Base-by-base conservation (phyloP, 2,329 filamentous ascomycete species). In the Ophiosphaerella herpotricha region DNA sequence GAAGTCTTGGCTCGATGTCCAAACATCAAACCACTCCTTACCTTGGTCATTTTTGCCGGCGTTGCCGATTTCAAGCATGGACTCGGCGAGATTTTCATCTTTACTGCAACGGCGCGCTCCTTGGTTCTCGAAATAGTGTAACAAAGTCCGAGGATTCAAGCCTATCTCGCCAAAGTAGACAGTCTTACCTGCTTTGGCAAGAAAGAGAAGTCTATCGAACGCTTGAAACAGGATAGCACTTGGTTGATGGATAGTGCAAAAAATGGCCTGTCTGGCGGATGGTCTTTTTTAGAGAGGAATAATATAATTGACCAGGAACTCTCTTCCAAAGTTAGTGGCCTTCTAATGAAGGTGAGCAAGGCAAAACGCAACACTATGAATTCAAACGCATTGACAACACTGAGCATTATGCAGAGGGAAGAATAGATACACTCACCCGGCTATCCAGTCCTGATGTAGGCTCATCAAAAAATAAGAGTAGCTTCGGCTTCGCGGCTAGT, bases 21-120 rank as follows among this genome's bases (percentile, higher is more conserved):
- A 78, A 5, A 74, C 70, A 7, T 71, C 58, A 39, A 67, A 68
- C 76, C 76, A 78, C 49, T 77, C 74, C 52, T 61, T 34, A 0
- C 61, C 61, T 24, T 64, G 46, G 13, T 63, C 47, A 37, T 67
- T 66, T 33, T 67, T 66, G 13, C 70, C 70, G 23, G 68, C 64
- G 45, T 68, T 66, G 21, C 73, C 72, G 39, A 77, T 69, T 50
- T 79, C 77, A n/a, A 91, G 79, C 84, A 91, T 90, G 75, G 84
- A 91, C 71, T 91, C 88, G 1, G 88, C 88, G 0, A 88, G 88
- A 58, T 91, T 91, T 52, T 87, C 86, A 1, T 84, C 79, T 2
- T 79, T 70, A 7, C 76, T 78, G 50, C 87, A 88, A 39, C 75
- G 72, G 3, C 82, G 76, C 1, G 83, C 85, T 4, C 87, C 88